Conservation (phyloP, 345 rosid species). For the Eucalyptus marginata region DNA sequence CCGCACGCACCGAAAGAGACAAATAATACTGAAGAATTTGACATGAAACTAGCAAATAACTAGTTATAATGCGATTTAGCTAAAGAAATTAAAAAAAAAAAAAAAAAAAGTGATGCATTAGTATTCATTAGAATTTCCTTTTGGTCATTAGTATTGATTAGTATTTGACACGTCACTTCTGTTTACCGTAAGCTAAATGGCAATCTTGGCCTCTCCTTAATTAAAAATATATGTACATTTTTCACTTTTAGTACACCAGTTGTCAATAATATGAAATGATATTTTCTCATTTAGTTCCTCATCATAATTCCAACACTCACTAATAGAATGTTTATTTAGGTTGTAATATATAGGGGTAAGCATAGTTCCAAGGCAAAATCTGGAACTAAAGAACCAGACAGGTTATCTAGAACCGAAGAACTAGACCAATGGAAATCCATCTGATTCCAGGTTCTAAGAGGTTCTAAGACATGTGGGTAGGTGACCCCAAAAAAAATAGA, state of each 20-base stretch:
- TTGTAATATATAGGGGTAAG: background rate
- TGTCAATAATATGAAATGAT: background rate
- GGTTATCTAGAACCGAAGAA: too few relatives aligned
- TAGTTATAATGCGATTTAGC: background rate
- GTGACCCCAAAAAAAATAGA: too few relatives aligned
- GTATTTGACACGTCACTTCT: background rate
- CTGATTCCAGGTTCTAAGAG: accelerated
- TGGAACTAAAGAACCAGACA: too few relatives aligned
- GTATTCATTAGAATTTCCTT: background rate
- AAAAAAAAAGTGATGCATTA: background rate
- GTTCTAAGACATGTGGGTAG: too few relatives aligned
- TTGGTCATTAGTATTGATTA: background rate
- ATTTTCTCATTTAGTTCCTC: background rate
- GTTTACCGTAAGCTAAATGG: background rate
- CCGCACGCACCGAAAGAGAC: background rate
- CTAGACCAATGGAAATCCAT: accelerated
- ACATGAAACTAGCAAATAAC: background rate
- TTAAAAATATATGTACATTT: background rate
- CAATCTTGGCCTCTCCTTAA: background rate
- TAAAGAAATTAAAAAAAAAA: too few relatives aligned
- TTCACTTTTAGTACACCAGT: background rate
- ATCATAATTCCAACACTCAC: background rate
- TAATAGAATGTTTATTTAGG: background rate
- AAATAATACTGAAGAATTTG: background rate
- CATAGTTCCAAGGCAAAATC: too few relatives aligned